Percentiles rank a stretch among this genome's conserved stretches.
Conservation (phyloP, 164 flowering plant species). For the Magnolia sinica region DNA sequence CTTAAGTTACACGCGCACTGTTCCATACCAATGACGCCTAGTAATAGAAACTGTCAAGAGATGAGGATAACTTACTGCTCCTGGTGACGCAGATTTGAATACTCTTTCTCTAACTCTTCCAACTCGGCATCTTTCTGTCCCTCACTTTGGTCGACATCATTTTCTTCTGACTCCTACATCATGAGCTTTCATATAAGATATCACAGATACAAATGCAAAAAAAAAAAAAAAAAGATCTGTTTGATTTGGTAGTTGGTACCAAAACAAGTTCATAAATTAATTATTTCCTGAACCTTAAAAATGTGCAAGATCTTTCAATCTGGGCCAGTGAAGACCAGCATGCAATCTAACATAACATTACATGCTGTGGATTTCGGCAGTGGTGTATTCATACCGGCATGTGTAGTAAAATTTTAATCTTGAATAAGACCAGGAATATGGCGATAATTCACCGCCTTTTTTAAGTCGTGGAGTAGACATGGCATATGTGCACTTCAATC, state of each 20-base stretch:
- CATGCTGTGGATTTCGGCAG: no score
- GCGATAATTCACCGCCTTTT: not conserved
- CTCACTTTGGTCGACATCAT: slow-evolving; percentile 12
- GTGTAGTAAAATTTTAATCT: not conserved
- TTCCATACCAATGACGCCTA: not conserved
- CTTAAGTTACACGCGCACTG: not conserved
- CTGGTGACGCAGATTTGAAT: slow-evolving; percentile 42
- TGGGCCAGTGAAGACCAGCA: no score
- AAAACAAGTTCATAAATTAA: no score
- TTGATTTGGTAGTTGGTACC: not conserved
- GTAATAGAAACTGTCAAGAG: not conserved
- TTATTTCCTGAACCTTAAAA: no score
- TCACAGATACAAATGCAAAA: not conserved
- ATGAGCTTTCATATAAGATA: not conserved
- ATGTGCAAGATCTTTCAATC: no score
- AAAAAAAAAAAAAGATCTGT: not conserved
- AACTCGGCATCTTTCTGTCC: slow-evolving; percentile 47
- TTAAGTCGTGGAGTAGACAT: not conserved
- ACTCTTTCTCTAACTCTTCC: slow-evolving; percentile 81
- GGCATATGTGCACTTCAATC: not conserved
- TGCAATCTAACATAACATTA: no score
- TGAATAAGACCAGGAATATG: not conserved
- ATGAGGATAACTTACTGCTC: slow-evolving; percentile 53
- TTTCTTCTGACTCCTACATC: slow-evolving; percentile 19
- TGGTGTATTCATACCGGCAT: no score